Percentiles rank a stretch among this genome's conserved stretches.
These are phyloP conservation scores for Lichtheimia hyalospora DNA, from an alignment of 371 early-diverging fungal genomes.

Conservation along the genomic window DNA sequence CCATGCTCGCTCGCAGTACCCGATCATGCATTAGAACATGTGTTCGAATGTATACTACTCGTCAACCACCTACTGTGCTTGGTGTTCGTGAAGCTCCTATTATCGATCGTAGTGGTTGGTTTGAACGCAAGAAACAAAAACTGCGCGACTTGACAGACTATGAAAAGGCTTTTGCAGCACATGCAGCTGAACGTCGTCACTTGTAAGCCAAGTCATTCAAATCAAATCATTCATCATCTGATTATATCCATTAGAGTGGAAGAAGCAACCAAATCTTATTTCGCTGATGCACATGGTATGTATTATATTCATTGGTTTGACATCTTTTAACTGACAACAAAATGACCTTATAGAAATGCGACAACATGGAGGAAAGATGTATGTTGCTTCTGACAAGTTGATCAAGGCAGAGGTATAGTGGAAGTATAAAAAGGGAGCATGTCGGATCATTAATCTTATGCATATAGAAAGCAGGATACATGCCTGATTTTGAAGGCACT, in stretches of 20 bases:
- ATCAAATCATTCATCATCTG: too few species aligned
- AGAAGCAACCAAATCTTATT: slow-evolving; percentile 66
- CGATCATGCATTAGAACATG: background rate
- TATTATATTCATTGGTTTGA: background rate
- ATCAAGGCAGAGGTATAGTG: slow-evolving; percentile 40
- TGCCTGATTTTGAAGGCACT: slow-evolving; percentile 71
- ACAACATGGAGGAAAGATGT: slow-evolving; percentile 67
- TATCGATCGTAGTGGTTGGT: slow-evolving; percentile 34
- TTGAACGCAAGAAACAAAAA: slow-evolving; percentile 43
- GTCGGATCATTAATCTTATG: background rate
- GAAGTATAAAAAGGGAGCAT: background rate
- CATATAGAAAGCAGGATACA: slow-evolving; percentile 59
- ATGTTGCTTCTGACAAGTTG: slow-evolving; percentile 56
- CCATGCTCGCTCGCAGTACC: background rate
- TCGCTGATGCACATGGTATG: slow-evolving; percentile 66
- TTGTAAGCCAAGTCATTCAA: slow-evolving; percentile 52
- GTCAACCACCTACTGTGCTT: slow-evolving; percentile 30
- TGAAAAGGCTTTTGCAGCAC: slow-evolving; percentile 52
- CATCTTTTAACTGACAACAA: background rate
- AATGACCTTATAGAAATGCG: slow-evolving; percentile 49
- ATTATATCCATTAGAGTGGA: slow-evolving; percentile 35
- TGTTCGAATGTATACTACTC: slow-evolving; percentile 17
- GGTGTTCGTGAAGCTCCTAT: slow-evolving; percentile 43
- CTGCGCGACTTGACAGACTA: slow-evolving; percentile 45
- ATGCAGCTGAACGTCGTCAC: slow-evolving; percentile 54